phyloP scores from a whole-genome alignment of 129 eudicot species.

The Pittosporum tobira region DNA sequence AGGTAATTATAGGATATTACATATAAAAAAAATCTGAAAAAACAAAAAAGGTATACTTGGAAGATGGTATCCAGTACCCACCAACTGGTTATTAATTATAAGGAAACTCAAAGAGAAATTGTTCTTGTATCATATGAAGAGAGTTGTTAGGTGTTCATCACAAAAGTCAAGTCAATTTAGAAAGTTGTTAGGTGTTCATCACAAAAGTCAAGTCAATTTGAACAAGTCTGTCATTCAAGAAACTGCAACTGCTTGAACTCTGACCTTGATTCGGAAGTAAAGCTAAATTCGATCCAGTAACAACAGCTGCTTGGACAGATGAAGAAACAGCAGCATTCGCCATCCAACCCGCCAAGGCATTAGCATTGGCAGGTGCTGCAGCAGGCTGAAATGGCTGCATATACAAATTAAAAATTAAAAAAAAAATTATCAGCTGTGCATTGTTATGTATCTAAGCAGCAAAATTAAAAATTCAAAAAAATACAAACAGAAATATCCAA shows the following conservation, averaged over 20 bases:
- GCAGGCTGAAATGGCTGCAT: conserved; percentile 79
- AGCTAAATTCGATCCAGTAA: conserved; percentile 72
- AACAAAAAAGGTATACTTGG: neutral
- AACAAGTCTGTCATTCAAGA: neutral
- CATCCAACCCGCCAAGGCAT: conserved; percentile 90
- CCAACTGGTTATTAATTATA: neutral
- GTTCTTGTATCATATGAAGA: neutral
- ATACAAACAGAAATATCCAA: neutral
- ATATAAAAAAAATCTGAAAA: no score
- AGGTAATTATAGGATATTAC: no score
- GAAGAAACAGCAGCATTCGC: conserved; percentile 84
- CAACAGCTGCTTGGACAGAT: conserved; percentile 79
- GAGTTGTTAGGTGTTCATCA: neutral
- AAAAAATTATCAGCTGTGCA: neutral
- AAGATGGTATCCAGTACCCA: neutral
- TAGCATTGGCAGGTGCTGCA: conserved; percentile 66
- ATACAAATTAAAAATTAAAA: conserved; percentile 6
- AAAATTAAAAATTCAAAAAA: conserved; percentile 1
- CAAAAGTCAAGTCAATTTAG: neutral
- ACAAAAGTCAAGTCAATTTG: neutral
- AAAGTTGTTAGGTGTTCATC: neutral
- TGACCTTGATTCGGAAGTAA: conserved; percentile 76
- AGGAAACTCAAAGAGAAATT: neutral
- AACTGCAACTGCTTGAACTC: neutral
- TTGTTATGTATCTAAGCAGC: neutral